A percentile compares a stretch with the other conserved stretches of the same genome.
Evolutionary conservation across 2,329 filamentous ascomycete species (phyloP).

Genomic region (Claviceps quebecensis): DNA sequence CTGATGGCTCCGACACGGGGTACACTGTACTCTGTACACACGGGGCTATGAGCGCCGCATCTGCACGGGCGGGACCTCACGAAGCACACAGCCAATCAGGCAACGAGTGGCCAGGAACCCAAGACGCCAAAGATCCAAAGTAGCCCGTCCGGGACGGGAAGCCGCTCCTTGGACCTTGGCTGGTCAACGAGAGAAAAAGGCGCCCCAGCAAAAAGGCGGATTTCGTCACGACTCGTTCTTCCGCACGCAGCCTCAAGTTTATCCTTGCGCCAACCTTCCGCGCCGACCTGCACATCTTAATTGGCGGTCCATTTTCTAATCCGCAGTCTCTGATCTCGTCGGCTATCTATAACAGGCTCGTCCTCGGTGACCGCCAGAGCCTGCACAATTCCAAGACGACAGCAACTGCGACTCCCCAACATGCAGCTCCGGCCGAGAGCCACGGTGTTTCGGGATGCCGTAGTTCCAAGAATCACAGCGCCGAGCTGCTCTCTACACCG

Average conservation of each 20-base stretch:
- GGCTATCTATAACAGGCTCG: no score
- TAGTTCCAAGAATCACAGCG: slow-evolving; percentile 14
- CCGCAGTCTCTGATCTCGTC: no score
- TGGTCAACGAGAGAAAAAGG: neutral
- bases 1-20: no score
- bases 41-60: neutral
- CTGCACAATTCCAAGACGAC: no score
- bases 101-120: neutral
- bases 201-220: neutral
- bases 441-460: slow-evolving; percentile 31
- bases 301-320: neutral
- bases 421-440: slow-evolving; percentile 45
- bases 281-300: neutral
- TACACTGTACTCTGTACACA: no score
- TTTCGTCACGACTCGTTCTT: neutral
- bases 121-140: neutral
- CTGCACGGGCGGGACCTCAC: neutral
- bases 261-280: neutral
- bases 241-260: neutral
- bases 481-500: slow-evolving; percentile 19
- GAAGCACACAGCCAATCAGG: neutral
- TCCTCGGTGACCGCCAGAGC: no score
- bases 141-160: neutral
- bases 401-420: neutral
- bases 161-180: no score